Evolutionary conservation across 805 yeast species (phyloP), one percentile per base, ranked within the genome.

Genomic region (Teunomyces gatunensis): DNA sequence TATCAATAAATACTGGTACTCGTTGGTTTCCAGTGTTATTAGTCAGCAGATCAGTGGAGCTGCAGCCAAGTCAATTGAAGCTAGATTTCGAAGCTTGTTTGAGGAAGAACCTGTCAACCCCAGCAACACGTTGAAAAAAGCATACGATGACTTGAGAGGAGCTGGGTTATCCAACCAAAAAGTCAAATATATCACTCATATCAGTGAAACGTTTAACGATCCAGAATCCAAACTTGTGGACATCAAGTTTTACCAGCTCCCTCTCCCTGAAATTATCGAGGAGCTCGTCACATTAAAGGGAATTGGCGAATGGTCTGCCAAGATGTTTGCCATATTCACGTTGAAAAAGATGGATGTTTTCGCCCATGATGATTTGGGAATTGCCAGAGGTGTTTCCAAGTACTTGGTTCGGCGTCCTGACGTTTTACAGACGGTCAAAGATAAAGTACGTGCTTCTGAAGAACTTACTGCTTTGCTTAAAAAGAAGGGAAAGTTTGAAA

Each of bases 251-350:
- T 77, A 83, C 50, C 47, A 53, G 0, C 66, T 66, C 29, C 51
- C 70, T 3, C 73, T 78, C 41, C 78, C 77, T 2, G 80, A 69
- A 18, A 65, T 85, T 12, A 58, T 76, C 1, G 72, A 72, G 15
- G 77, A 75, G 48, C 63, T 85, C 45, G 75, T 78, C 0, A 61
- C 61, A 21, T 68, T 86, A 51, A 85, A 86, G 57, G 95, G 95
- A 0, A 77, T 87, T 13, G 95, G 94, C 0, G 75, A 76, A 1
- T 91, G 98, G 98, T 81, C 90, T 4, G 91, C 94, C 0, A 86
- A 85, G 46, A 91, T 91, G 96, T 91, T 89, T 64, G 65, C 87
- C 13, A 59, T 85, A 18, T 89, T 89, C 59, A 85, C 87, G 1
- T 67, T 90, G 39, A 76, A 75, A 21, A 75, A 87, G 47, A 60